These are phyloP conservation scores for Mycena belliarum DNA, from an alignment of 768 basidiomycete species.

Conservation along the genomic window DNA sequence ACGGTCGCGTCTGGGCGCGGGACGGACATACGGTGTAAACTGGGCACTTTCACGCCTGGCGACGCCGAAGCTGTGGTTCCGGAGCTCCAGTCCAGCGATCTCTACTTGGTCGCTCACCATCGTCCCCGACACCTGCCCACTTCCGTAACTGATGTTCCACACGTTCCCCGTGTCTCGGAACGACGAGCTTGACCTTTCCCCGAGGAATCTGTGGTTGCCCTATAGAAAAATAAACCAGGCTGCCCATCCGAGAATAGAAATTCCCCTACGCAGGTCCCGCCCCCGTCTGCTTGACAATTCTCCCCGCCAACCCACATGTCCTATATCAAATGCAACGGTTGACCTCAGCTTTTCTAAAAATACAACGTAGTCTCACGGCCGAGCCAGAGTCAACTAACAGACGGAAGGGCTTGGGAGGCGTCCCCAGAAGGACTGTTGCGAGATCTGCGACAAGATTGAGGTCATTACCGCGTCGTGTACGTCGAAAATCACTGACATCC, in stretches of 20 bases:
- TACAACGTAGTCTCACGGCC: too few species aligned
- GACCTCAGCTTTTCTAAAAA: too few species aligned
- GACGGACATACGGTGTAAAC: constrained; percentile 42
- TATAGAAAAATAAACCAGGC: constrained; percentile 18
- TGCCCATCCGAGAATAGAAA: background rate
- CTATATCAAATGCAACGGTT: too few species aligned
- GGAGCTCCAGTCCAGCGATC: constrained; percentile 58
- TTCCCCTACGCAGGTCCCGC: constrained; percentile 27
- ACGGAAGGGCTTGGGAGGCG: constrained; percentile 47
- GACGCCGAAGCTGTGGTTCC: constrained; percentile 62
- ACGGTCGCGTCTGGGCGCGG: background rate
- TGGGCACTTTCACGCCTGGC: constrained; percentile 52
- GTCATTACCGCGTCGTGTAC: background rate
- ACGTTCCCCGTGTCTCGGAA: constrained; percentile 48
- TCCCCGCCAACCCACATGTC: constrained; percentile 62
- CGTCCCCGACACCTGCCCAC: constrained; percentile 59
- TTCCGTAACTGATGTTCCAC: constrained; percentile 60
- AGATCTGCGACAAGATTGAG: constrained; percentile 28
- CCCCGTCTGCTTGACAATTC: constrained; percentile 37
- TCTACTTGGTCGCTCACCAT: constrained; percentile 58
- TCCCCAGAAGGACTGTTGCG: constrained; percentile 39
- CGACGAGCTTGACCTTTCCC: constrained; percentile 53
- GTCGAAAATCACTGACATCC: constrained; percentile 38
- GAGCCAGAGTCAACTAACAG: constrained; percentile 65
- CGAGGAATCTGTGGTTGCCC: constrained; percentile 62